Evolutionary conservation across 2,329 filamentous ascomycete genomes (phyloP).

Genomic region (Trichocomaceae sp.): DNA sequence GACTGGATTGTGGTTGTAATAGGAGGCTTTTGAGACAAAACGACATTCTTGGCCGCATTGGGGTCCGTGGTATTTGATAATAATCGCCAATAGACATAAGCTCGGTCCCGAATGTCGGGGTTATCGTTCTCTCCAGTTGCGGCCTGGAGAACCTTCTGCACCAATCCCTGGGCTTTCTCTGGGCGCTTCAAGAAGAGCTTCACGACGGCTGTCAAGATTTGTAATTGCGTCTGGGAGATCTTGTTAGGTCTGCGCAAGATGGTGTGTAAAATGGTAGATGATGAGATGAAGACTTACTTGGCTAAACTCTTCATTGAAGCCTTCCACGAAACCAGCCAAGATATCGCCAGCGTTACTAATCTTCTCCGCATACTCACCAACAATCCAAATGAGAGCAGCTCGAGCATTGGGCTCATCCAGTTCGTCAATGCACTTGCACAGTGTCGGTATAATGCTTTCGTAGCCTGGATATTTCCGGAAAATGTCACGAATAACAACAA

Average conservation of each 20-base stretch:
- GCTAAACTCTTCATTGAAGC: constrained; percentile 92
- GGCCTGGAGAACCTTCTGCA: constrained; percentile 88
- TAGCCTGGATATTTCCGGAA: constrained; percentile 96
- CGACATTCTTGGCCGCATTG: constrained; percentile 83
- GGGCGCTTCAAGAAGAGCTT: constrained; percentile 98
- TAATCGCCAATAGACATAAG: constrained; percentile 97
- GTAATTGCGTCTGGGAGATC: constrained; percentile 73
- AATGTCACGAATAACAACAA: constrained; percentile 99
- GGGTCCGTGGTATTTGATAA: constrained; percentile 75
- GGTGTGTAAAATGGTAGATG: constrained; percentile 26
- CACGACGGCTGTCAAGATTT: constrained; percentile 93
- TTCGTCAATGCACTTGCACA: constrained; percentile 96
- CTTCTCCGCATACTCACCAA: constrained; percentile 98
- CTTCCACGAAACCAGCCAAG: constrained; percentile 80
- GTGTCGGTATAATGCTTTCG: constrained; percentile 91
- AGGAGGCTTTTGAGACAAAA: constrained; percentile 87
- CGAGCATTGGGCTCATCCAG: constrained; percentile 88
- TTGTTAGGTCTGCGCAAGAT: not conserved
- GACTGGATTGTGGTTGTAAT: constrained; percentile 93
- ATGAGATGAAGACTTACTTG: constrained; percentile 54
- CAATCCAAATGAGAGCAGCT: constrained; percentile 94
- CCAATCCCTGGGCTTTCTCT: constrained; percentile 78
- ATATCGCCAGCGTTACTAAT: constrained; percentile 98
- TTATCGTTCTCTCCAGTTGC: constrained; percentile 96
- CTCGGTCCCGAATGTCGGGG: constrained; percentile 91